Evolutionary conservation across 768 basidiomycete species (phyloP).

Genomic region (Naematelia aurantialba): DNA sequence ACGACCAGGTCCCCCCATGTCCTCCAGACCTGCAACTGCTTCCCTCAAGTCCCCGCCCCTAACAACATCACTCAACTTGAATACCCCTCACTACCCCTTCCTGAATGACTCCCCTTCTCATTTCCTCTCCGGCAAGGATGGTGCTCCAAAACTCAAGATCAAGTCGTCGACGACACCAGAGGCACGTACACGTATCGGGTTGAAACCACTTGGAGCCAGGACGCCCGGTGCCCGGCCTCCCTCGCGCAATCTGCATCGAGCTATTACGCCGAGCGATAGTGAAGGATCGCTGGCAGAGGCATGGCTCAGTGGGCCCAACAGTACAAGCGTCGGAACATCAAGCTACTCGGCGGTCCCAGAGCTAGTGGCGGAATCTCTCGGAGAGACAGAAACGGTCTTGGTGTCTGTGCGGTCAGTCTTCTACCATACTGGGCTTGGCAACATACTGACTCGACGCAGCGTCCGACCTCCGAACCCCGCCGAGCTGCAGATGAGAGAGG

Average conservation of each 20-base stretch:
- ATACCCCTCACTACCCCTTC: no score
- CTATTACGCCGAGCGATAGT: slow-evolving; percentile 31
- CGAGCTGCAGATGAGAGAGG: slow-evolving; percentile 27
- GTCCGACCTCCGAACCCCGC: slow-evolving; percentile 42
- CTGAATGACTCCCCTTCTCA: slow-evolving; percentile 14
- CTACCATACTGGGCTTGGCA: not conserved
- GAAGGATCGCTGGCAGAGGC: slow-evolving; percentile 20
- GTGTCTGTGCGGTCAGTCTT: slow-evolving; percentile 45
- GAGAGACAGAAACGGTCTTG: slow-evolving; percentile 40
- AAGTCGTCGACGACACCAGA: slow-evolving; percentile 41
- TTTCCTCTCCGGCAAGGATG: slow-evolving; percentile 24
- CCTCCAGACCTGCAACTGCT: not conserved
- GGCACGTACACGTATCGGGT: slow-evolving; percentile 21
- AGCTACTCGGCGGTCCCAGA: slow-evolving; percentile 1
- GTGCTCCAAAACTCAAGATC: slow-evolving; percentile 35
- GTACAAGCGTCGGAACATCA: no score
- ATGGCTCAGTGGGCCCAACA: slow-evolving; percentile 12
- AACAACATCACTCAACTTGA: slow-evolving; percentile 8
- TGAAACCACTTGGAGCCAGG: not conserved
- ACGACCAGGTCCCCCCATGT: not conserved
- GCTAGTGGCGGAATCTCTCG: slow-evolving; percentile 21
- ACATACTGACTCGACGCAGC: slow-evolving; percentile 17
- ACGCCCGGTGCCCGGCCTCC: not conserved
- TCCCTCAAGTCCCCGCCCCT: not conserved
- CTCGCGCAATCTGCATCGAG: not conserved